phyloP scores from a whole-genome alignment of 176 grass and related monocot species.

The maize (Zea mays) region DNA sequence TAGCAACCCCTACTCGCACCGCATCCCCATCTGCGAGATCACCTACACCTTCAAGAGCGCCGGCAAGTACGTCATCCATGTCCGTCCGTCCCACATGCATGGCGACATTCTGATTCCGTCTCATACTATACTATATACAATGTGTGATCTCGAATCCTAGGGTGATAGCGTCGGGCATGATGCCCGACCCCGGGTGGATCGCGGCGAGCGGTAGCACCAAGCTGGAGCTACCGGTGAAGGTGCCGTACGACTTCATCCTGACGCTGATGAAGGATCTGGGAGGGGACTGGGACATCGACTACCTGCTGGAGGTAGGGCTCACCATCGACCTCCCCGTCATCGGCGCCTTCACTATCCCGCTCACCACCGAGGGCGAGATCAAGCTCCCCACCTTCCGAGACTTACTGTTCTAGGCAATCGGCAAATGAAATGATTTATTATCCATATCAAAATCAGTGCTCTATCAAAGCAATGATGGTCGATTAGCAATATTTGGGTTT shows the following conservation, averaged over 20 bases:
- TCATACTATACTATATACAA: neutral
- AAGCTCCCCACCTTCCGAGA: slow-evolving; percentile 77
- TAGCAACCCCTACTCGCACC: slow-evolving; percentile 70
- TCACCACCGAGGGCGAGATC: slow-evolving; percentile 64
- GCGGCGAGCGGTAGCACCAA: slow-evolving; percentile 57
- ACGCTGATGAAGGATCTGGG: slow-evolving; percentile 65
- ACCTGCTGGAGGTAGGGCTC: slow-evolving; percentile 57
- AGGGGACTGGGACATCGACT: slow-evolving; percentile 92
- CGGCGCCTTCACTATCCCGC: slow-evolving; percentile 83
- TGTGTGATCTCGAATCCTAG: too few species aligned
- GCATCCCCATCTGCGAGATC: slow-evolving; percentile 81
- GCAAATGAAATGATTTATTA: too few species aligned
- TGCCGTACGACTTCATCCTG: slow-evolving; percentile 77
- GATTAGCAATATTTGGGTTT: neutral
- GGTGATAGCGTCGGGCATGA: slow-evolving; percentile 62
- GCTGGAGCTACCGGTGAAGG: slow-evolving; percentile 74
- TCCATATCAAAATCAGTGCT: neutral
- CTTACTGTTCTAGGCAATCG: slow-evolving; percentile 51
- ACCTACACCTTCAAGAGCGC: slow-evolving; percentile 71
- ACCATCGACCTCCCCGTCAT: slow-evolving; percentile 79
- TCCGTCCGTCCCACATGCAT: neutral
- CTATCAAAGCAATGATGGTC: neutral
- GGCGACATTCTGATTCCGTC: neutral
- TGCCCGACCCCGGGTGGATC: slow-evolving; percentile 86
- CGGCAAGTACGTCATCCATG: slow-evolving; percentile 40